Evolutionary conservation across 257 asterid species (phyloP), one percentile per base, ranked within the genome.

Genomic region (Plantago ovata): DNA sequence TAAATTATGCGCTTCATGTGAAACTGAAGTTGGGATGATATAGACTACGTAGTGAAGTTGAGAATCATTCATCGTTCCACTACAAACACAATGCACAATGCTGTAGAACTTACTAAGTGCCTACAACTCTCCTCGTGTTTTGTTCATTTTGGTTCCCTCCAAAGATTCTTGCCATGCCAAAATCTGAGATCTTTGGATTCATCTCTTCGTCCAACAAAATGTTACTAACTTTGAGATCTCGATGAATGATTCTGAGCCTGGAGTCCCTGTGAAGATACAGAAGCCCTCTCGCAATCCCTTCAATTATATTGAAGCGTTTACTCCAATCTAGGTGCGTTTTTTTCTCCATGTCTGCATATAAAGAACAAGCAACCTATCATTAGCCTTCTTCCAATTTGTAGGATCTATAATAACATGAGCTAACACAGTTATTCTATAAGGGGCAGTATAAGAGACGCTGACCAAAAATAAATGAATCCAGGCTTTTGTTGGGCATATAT

Each of bases 151-250:
- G 87, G 68, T 78, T 83, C 47, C 87, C 95, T 61, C 89, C 94
- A 28, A 84, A 91, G 46, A 84, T 84, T 76, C 95, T 74, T 32
- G 98, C 98, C 96, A 87, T 84, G 50, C 98, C 98, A 45, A 91
- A 91, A 75, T 91, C 98, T 43, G 98, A 83, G 53, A 91, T 87
- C 59, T 84, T 91, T 6, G 98, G 98, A 78, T 77, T 87, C 98
- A 91, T 87, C 14, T 87, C 94, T 45, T 70, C 86, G 53, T 91
- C 98, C 71, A 91, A 60, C 70, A 91, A 64, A 68, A 91, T 87
- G 71, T 91, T 91, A 77, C 98, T 85, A 0, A 84, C 92, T 75
- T 91, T 91, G 38, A 91, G 67, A 62, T 91, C 98, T 54, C 96
- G 67, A 61, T 90, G 98, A 61, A 90, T 83, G 44, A 87, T 87